Evolutionary conservation across 1,139 yeast genomes (phyloP).

Genomic region (Meyerozyma carpophila): DNA sequence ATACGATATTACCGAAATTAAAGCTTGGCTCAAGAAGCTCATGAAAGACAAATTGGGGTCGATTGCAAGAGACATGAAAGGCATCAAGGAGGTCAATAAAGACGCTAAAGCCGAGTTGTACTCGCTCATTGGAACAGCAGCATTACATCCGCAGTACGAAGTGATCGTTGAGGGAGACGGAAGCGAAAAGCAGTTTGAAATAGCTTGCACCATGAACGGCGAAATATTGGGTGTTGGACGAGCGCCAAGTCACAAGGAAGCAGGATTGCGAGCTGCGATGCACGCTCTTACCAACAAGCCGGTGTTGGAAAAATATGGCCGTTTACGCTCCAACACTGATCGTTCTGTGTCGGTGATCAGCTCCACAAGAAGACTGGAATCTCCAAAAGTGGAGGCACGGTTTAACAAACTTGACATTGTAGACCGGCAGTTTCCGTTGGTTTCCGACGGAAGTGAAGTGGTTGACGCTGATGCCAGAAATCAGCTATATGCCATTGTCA

Average conservation of each 20-base stretch:
- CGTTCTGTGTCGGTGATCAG: conserved; percentile 34
- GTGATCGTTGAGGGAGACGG: conserved; percentile 32
- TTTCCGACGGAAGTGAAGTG: conserved; percentile 19
- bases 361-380: conserved; percentile 7
- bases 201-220: conserved; percentile 46
- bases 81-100: conserved; percentile 24
- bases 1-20: conserved; percentile 41
- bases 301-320: conserved; percentile 59
- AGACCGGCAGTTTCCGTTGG: conserved; percentile 21
- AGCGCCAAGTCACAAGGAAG: conserved; percentile 59
- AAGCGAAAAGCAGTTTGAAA: conserved; percentile 44
- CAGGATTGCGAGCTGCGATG: conserved; percentile 71
- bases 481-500: conserved; percentile 38
- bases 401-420: conserved; percentile 5
- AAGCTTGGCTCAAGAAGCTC: conserved; percentile 56
- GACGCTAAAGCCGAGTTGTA: conserved; percentile 78
- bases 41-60: conserved; percentile 27
- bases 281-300: conserved; percentile 55
- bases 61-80: neutral
- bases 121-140: conserved; percentile 73
- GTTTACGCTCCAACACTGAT: conserved; percentile 57
- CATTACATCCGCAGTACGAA: conserved; percentile 61
- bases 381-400: conserved; percentile 6
- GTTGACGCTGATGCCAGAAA: conserved; percentile 35
- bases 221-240: conserved; percentile 50